A percentile compares a stretch with the other conserved stretches of the same genome.
Evolutionary conservation across 768 basidiomycete species (phyloP).

Genomic region (Pleurotus giganteus): DNA sequence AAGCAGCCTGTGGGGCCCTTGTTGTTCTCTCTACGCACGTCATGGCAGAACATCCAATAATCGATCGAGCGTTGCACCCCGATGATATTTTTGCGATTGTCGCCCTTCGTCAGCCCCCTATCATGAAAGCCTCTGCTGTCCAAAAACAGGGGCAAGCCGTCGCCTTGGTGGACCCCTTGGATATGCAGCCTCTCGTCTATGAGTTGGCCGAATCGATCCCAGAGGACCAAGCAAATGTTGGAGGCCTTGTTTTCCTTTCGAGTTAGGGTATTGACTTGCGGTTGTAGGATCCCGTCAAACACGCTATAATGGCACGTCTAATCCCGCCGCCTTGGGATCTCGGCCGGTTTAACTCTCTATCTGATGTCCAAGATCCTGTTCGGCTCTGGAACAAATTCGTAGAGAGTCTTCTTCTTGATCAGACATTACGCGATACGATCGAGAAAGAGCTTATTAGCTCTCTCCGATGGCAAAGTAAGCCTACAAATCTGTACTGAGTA

Average conservation of each 20-base stretch:
- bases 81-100: constrained; percentile 47
- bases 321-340: constrained; percentile 37
- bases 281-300: constrained; percentile 23
- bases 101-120: constrained; percentile 44
- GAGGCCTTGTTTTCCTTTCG: constrained; percentile 6
- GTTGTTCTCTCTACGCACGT: constrained; percentile 37
- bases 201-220: constrained; percentile 23
- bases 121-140: constrained; percentile 28
- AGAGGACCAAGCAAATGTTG: constrained; percentile 13
- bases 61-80: constrained; percentile 30
- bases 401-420: constrained; percentile 30
- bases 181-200: constrained; percentile 48
- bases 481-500: neutral
- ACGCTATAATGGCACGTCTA: constrained; percentile 30
- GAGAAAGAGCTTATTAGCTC: constrained; percentile 43
- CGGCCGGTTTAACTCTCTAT: constrained; percentile 22
- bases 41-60: constrained; percentile 28
- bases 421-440: constrained; percentile 30
- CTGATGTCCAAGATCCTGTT: constrained; percentile 29
- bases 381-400: constrained; percentile 43
- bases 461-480: constrained; percentile 41
- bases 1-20: constrained; percentile 30
- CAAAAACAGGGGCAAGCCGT: constrained; percentile 38
- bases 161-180: constrained; percentile 54
- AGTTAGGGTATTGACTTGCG: neutral